Evolutionary conservation across 2,329 filamentous ascomycete genomes (phyloP), one percentile per base, ranked within the genome.

Genomic region (Akanthomyces uredinophilus): DNA sequence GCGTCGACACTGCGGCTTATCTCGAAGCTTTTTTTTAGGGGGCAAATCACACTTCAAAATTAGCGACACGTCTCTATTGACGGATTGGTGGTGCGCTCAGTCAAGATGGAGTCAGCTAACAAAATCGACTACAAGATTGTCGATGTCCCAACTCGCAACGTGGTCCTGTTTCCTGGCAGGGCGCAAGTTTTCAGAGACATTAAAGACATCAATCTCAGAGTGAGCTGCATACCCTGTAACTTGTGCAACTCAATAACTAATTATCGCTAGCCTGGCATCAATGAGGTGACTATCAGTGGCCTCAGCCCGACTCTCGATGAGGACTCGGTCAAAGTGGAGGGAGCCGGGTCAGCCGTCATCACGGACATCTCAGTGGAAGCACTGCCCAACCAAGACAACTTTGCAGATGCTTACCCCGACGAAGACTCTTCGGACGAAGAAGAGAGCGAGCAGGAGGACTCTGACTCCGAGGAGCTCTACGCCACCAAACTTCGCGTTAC

Each of bases 181-280:
- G 87, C 87, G 1, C 85, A 87, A 53, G 72, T 89, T 35, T 78
- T 83, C 14, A 80, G 86, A 29, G 83, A 87, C 59, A 80, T 89
- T 68, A 81, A 80, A 62, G 74, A 82, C 65, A 74, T 88, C 18
- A 32, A 55, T 5, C 61, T 63, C 61, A 60, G 60, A 39, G 60
- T 57, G 20, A n/a, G 52, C 35, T 18, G 14, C 5, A 18, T 14
- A 49, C 13, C 29, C n/a, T 13, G 32, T 29, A 5, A 18, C 27
- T 29, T 29, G 27, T 6, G 6, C 20, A 18, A 39, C 0, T 0
- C 16, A 5, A 29, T 7, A 20, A 18, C 57, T 60, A 18, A 60
- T n/a, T n/a, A 44, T 43, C 8, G 10, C 0, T 37, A 83, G 77
- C 77, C 81, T 35, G 85, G 85, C 22, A 72, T 77, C 14, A 87